phyloP scores from a whole-genome alignment of 2,329 filamentous ascomycete species.

The Thelonectria blattea region DNA sequence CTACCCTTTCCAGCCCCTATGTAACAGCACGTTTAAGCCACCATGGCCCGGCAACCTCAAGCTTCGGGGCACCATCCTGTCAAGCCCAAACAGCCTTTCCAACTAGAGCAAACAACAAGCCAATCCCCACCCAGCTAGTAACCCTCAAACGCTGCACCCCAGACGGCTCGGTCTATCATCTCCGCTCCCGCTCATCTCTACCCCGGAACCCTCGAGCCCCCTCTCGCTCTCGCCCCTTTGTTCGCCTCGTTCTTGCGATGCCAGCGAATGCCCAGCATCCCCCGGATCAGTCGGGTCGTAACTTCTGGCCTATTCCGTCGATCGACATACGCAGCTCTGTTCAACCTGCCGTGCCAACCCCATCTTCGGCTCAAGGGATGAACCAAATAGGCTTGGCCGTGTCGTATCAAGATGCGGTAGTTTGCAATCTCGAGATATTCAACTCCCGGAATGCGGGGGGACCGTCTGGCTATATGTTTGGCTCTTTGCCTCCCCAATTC shows the following conservation, averaged over 20 bases:
- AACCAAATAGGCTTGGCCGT: neutral
- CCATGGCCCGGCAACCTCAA: neutral
- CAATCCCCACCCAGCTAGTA: neutral
- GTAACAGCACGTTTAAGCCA: too few relatives aligned
- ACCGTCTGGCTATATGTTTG: slow-evolving; percentile 17
- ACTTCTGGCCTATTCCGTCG: neutral
- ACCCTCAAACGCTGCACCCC: neutral
- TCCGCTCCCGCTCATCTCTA: neutral
- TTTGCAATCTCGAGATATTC: neutral
- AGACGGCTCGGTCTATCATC: neutral
- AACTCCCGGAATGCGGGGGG: slow-evolving; percentile 5
- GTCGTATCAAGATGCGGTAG: slow-evolving; percentile 7
- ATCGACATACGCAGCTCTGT: neutral
- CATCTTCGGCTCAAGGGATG: slow-evolving; percentile 16
- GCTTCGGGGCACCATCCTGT: neutral
- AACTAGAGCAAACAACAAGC: neutral
- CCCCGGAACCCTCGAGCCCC: neutral
- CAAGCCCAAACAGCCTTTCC: neutral
- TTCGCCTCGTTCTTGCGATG: neutral
- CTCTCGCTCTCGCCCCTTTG: neutral
- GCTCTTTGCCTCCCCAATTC: slow-evolving; percentile 1
- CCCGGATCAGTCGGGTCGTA: slow-evolving; percentile 2
- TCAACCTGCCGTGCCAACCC: neutral
- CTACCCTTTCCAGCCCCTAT: neutral
- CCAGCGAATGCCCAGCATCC: too few relatives aligned